Percentiles rank a stretch among this genome's conserved stretches.
These are phyloP conservation scores for Acarospora socialis DNA, from an alignment of 2,329 filamentous ascomycete species.

Conservation along the genomic window DNA sequence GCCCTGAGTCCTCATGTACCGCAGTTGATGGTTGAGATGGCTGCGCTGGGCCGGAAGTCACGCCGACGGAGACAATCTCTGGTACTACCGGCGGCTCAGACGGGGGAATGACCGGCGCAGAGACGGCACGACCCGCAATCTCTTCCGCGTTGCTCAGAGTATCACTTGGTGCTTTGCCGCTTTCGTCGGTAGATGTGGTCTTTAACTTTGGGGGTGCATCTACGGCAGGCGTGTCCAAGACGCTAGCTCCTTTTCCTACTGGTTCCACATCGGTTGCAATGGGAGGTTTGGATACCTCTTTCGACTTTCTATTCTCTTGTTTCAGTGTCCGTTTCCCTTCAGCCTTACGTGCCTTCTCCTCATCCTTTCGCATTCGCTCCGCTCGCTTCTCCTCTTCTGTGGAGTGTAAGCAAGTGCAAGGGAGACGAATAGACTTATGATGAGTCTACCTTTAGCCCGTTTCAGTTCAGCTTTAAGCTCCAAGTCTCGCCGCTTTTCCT, in stretches of 20 bases:
- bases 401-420: conserved; percentile 28
- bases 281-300: not conserved
- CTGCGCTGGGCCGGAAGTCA: conserved; percentile 6
- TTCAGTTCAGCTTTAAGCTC: conserved; percentile 24
- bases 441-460: conserved; percentile 28
- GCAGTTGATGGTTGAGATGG: conserved; percentile 13
- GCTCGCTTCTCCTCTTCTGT: conserved; percentile 30
- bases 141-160: too few relatives aligned
- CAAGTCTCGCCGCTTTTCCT: conserved; percentile 26
- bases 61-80: conserved; percentile 6
- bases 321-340: conserved; percentile 33
- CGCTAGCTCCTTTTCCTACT: too few relatives aligned
- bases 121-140: too few relatives aligned
- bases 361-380: conserved; percentile 30
- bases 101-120: too few relatives aligned
- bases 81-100: conserved; percentile 18
- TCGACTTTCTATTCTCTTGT: conserved; percentile 12
- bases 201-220: too few relatives aligned
- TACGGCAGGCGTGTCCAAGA: conserved; percentile 8
- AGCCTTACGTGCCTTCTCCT: conserved; percentile 40
- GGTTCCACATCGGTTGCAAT: conserved; percentile 1
- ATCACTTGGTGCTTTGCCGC: too few relatives aligned
- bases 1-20: too few relatives aligned
- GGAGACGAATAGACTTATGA: conserved; percentile 5
- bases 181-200: too few relatives aligned